Evolutionary conservation across 169 alveolate genomes (phyloP).

Genomic region (Cryptosporidium ryanae): DNA sequence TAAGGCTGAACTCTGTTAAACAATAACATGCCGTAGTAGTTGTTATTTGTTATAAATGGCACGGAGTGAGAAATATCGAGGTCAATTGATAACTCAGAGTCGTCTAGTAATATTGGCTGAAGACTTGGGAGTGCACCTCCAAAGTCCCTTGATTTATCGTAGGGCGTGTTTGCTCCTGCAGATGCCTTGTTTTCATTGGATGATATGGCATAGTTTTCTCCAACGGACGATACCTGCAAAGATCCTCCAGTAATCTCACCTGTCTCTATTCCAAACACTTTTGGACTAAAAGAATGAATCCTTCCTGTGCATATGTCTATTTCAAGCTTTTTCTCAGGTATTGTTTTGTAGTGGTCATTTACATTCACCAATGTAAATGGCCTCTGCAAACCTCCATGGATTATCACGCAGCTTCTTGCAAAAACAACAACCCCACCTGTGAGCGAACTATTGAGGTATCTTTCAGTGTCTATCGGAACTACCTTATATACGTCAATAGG

Average conservation of each 20-base stretch:
- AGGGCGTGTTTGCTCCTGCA: neutral
- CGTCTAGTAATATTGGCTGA: conserved; percentile 15
- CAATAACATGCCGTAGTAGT: conserved; percentile 41
- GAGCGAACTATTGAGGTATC: conserved; percentile 5
- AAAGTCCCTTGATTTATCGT: neutral
- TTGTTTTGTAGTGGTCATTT: conserved; percentile 22
- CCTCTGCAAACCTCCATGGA: conserved; percentile 37
- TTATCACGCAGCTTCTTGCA: conserved; percentile 16
- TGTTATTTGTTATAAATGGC: conserved; percentile 29
- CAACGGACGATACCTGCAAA: no score
- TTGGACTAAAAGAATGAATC: conserved; percentile 27
- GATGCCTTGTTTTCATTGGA: neutral
- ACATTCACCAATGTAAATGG: conserved; percentile 40
- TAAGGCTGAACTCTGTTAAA: conserved; percentile 48
- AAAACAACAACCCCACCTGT: conserved; percentile 52
- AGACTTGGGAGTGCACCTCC: conserved; percentile 6
- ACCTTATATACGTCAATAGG: conserved; percentile 55
- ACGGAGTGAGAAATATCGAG: conserved; percentile 24
- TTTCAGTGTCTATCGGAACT: conserved; percentile 25
- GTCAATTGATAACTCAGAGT: conserved; percentile 43
- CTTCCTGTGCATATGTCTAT: conserved; percentile 59
- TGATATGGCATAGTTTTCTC: neutral
- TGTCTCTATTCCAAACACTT: conserved; percentile 35
- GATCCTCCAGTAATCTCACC: neutral
- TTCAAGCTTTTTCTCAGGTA: conserved; percentile 60